phyloP scores from a whole-genome alignment of 2,329 filamentous ascomycete genomes.

The Chaetomiaceae sp. region DNA sequence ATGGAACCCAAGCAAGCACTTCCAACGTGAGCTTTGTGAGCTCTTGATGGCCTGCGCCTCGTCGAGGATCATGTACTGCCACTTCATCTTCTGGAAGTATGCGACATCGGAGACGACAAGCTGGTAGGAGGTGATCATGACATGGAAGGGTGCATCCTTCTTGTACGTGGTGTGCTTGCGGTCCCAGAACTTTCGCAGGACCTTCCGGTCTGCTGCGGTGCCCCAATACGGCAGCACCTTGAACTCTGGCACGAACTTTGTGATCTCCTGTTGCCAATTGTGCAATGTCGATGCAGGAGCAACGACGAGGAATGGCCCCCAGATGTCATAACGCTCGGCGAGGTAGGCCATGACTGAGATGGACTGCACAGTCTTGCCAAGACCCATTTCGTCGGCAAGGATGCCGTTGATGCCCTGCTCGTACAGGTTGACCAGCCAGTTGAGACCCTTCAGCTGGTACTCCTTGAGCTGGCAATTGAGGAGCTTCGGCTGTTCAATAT shows the following conservation, averaged over 20 bases:
- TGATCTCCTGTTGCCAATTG: constrained; percentile 99
- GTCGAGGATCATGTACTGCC: constrained; percentile 99
- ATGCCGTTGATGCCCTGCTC: constrained; percentile 99
- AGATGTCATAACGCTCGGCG: constrained; percentile 94
- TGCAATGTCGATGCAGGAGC: constrained; percentile 93
- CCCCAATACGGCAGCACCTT: constrained; percentile 99
- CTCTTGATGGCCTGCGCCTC: constrained; percentile 99
- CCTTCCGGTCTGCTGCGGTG: constrained; percentile 87
- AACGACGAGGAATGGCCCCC: constrained; percentile 96
- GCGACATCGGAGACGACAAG: constrained; percentile 92
- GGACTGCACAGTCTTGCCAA: constrained; percentile 97
- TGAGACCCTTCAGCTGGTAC: constrained; percentile 98
- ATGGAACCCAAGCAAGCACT: constrained; percentile 87
- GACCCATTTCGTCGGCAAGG: constrained; percentile 97
- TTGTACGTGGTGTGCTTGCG: constrained; percentile 95
- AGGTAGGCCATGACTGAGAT: constrained; percentile 99
- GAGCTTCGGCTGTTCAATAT: constrained; percentile 91
- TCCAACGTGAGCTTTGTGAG: constrained; percentile 93
- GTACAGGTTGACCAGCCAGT: constrained; percentile 98
- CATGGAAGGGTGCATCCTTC: constrained; percentile 90
- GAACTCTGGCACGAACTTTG: constrained; percentile 87
- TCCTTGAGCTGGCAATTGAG: constrained; percentile 94
- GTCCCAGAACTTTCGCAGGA: constrained; percentile 98
- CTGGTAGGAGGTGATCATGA: constrained; percentile 95
- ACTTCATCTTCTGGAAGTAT: constrained; percentile 98